These are phyloP conservation scores for Marchantia paleacea DNA, from an alignment of 225 moss, liverwort and hornwort species.

Conservation along the genomic window DNA sequence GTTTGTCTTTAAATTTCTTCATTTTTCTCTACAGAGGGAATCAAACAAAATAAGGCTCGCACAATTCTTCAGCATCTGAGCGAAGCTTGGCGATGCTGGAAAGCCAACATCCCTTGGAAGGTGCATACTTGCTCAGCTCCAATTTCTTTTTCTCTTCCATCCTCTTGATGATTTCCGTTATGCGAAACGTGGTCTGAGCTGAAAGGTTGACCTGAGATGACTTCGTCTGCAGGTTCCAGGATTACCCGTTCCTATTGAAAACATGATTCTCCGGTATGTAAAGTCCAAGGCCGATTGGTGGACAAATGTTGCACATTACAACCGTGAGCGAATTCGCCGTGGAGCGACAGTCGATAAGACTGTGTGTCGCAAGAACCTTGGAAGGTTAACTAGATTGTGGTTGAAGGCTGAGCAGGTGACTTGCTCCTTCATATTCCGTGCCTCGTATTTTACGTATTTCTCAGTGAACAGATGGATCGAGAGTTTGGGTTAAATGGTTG, in stretches of 20 bases:
- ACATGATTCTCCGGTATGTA: conserved; percentile 97
- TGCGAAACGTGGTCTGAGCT: not conserved
- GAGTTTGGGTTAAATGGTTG: no score
- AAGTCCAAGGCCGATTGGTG: conserved; percentile 99
- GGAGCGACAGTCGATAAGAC: conserved; percentile 99
- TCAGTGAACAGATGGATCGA: no score
- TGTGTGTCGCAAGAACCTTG: conserved; percentile 96
- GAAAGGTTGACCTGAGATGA: not conserved
- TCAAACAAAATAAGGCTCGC: conserved; percentile 98
- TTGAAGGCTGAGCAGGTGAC: conserved; percentile 88
- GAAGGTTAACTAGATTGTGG: conserved; percentile 94
- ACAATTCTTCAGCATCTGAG: conserved; percentile 97
- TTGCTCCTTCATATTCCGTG: not conserved
- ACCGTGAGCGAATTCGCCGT: conserved; percentile 93
- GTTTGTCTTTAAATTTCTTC: not conserved
- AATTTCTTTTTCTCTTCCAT: not conserved
- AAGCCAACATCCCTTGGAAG: conserved; percentile 99
- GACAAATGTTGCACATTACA: conserved; percentile 99
- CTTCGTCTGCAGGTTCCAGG: conserved; percentile 64
- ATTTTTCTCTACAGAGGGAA: conserved; percentile 62
- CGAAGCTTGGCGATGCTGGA: conserved; percentile 99
- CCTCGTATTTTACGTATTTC: no score
- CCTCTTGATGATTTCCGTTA: no score
- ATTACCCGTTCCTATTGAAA: conserved; percentile 95
- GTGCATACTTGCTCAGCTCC: conserved; percentile 11